Base-by-base conservation (phyloP, 345 rosid genomes). In the Noccaea bulbosa region DNA sequence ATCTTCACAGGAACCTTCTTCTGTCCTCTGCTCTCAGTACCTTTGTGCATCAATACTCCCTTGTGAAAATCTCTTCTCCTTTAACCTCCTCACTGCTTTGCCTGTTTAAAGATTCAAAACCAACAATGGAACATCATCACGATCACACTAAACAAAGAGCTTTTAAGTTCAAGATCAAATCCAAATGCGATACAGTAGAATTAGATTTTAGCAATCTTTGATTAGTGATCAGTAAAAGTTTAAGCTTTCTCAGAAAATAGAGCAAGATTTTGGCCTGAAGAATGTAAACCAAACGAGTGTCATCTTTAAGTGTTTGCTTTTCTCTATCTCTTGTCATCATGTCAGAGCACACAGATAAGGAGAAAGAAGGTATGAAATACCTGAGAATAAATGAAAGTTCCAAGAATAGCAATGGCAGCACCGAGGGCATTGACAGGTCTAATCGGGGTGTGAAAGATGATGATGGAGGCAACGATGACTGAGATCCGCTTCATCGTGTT, bases 401-500 rank as follows among this genome's bases (percentile, higher is more conserved):
- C 93, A 32, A 89, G 84, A 40, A 89, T 82, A 0, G 96, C 93
- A 27, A 89, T 84, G 79, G 93, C 86, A 35, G 93, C 93, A 48
- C 93, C 96, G 16, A 87, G 88, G 16, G 88, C 91, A 73, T 89
- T 89, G 69, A 87, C 65, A 44, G 91, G 93, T 72, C 46, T 86
- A 48, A 87, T 58, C 1, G 93, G 93, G 6, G 86, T 87, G 68
- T 81, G 87, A 71, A 89, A 89, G 79, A 89, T 87, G 82, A 87
- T 85, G 77, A 89, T 89, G 35, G 96, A 87, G 51, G 93, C 79
- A 4, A 87, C 86, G 1, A 89, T 87, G 52, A 89, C 93, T 1
- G 93, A 89, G 22, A 89, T 86, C n/a, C 96, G 76, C 79, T 89
- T 89, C 93, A 87, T 86, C 5, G 96, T 89, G 81, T 87, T 89